phyloP scores from a whole-genome alignment of 257 asterid genomes.

The Parsonsia alboflavescens region DNA sequence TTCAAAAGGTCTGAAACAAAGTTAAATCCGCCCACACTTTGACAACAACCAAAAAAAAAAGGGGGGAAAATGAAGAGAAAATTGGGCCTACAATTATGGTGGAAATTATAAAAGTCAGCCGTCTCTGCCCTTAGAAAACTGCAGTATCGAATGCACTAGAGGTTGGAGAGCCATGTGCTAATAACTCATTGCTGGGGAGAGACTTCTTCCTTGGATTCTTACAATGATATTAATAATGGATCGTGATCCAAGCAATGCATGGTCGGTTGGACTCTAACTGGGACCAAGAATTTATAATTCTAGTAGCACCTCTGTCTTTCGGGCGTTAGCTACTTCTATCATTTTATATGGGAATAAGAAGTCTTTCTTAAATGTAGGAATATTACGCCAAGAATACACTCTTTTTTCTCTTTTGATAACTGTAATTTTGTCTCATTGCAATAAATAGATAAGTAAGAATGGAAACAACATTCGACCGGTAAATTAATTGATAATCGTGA shows the following conservation, averaged over 20 bases:
- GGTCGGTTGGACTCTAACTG: constrained; percentile 19
- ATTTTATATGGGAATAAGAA: background rate
- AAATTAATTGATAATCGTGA: too few relatives aligned
- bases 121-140: background rate
- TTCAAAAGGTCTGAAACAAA: constrained; percentile 7
- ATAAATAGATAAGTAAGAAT: too few relatives aligned
- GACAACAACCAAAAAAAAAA: too few relatives aligned
- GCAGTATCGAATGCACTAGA: background rate
- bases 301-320: too few relatives aligned
- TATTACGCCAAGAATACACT: too few relatives aligned
- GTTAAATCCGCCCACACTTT: constrained; percentile 28
- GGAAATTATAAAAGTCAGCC: background rate
- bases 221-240: background rate
- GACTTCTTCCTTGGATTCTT: background rate
- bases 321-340: background rate
- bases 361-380: background rate
- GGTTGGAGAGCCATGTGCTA: constrained; percentile 28
- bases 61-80: too few relatives aligned
- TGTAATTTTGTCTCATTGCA: too few relatives aligned
- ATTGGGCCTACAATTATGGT: background rate
- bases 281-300: background rate
- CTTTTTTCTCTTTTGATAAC: too few relatives aligned
- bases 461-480: too few relatives aligned
- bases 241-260: constrained; percentile 22
- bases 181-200: constrained; percentile 1